Evolutionary conservation across 768 basidiomycete species (phyloP).

Genomic region (Leucosporidium creatinivorum): DNA sequence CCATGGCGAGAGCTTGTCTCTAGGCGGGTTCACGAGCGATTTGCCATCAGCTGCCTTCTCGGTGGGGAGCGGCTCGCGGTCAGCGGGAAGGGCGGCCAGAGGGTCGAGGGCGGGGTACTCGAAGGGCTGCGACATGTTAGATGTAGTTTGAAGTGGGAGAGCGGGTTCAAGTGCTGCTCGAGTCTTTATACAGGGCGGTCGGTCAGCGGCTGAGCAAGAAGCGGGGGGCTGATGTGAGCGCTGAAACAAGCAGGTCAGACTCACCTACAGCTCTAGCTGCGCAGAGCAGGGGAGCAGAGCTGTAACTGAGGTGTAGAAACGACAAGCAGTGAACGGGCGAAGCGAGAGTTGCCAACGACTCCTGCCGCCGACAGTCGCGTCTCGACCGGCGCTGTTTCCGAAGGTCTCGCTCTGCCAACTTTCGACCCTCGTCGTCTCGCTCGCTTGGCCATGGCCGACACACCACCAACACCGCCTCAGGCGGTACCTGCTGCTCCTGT

Average conservation of each 20-base stretch:
- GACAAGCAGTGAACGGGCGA: no score
- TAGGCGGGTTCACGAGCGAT: conserved; percentile 12
- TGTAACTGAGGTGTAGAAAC: no score
- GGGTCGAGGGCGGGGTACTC: neutral
- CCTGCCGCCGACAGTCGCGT: no score
- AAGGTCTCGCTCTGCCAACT: no score
- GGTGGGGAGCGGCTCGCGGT: neutral
- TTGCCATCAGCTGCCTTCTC: conserved; percentile 17
- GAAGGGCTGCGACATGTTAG: neutral
- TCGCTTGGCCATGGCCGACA: conserved; percentile 15
- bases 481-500: neutral
- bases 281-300: no score
- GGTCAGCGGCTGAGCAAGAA: neutral
- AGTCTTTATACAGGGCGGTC: no score
- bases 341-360: no score
- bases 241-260: neutral
- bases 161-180: neutral
- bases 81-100: neutral
- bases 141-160: neutral
- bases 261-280: neutral
- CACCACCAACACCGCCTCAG: neutral
- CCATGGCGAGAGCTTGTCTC: conserved; percentile 8
- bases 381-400: no score
- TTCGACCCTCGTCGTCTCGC: no score
- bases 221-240: neutral